Conservation (phyloP, 441 rosid genomes). For the Populus hybrid region DNA sequence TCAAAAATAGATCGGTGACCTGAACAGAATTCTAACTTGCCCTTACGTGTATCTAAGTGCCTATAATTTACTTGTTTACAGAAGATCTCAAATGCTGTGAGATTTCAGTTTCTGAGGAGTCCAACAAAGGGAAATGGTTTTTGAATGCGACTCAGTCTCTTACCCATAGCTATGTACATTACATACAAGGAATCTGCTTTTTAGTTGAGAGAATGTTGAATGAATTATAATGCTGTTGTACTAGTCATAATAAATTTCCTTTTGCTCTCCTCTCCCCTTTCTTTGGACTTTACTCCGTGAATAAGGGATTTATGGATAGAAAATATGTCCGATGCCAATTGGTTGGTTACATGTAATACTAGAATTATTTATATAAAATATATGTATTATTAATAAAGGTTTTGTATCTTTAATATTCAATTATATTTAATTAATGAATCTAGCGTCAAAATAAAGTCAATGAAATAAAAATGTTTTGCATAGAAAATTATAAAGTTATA, state of each 20-base stretch:
- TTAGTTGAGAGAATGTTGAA: neutral
- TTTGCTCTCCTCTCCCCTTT: neutral
- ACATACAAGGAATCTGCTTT: neutral
- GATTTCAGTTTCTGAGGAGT: constrained; percentile 6
- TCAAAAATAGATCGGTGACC: constrained; percentile 13
- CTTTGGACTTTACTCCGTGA: neutral
- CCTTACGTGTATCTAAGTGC: neutral
- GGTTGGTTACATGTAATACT: accelerated
- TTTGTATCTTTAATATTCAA: too few relatives aligned
- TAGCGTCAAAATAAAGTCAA: too few relatives aligned
- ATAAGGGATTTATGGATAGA: neutral
- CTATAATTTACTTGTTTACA: neutral
- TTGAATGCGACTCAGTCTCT: neutral
- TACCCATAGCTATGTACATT: neutral
- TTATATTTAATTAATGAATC: too few relatives aligned
- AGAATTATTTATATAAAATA: too few relatives aligned
- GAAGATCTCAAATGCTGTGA: constrained; percentile 1
- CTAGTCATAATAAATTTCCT: neutral
- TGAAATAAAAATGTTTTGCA: too few relatives aligned
- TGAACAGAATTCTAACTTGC: constrained; percentile 1
- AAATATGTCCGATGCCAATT: accelerated
- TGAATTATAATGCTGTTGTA: neutral
- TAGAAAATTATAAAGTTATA: too few relatives aligned
- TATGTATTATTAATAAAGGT: too few relatives aligned
- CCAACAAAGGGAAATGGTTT: neutral